Conservation (phyloP, 306 rosid species). For the Gastrolobium bilobum region DNA sequence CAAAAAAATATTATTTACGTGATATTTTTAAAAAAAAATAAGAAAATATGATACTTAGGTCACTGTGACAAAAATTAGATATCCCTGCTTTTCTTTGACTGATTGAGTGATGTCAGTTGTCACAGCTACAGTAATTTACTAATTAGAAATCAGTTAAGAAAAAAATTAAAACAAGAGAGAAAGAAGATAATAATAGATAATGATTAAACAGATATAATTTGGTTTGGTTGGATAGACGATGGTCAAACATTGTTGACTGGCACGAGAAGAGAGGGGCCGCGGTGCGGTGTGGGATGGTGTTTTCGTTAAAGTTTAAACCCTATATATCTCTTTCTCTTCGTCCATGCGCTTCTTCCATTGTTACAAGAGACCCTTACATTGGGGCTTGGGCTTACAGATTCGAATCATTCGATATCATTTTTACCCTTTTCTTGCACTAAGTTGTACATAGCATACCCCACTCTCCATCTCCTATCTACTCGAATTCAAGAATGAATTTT, state of each 20-base stretch:
- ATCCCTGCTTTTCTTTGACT: not conserved
- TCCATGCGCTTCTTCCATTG: not conserved
- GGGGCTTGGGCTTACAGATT: conserved; percentile 2
- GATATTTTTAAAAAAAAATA: too few relatives aligned
- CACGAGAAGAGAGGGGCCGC: conserved; percentile 50
- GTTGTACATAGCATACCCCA: too few relatives aligned
- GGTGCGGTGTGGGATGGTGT: conserved; percentile 17
- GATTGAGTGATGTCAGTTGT: conserved; percentile 12
- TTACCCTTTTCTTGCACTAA: too few relatives aligned
- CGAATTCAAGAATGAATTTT: too few relatives aligned
- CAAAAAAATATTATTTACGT: too few relatives aligned
- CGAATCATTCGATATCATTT: not conserved
- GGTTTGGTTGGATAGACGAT: conserved; percentile 54
- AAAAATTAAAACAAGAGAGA: not conserved
- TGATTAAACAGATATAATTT: conserved; percentile 59
- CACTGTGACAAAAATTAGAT: not conserved
- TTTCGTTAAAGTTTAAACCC: conserved; percentile 16
- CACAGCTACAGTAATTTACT: not conserved
- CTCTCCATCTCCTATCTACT: too few relatives aligned
- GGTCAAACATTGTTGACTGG: conserved; percentile 70
- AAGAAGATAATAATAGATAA: conserved; percentile 36
- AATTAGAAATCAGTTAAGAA: not conserved
- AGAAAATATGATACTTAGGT: too few relatives aligned
- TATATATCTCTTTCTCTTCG: not conserved
- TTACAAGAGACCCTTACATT: conserved; percentile 7